Evolutionary conservation across 2,329 filamentous ascomycete species (phyloP).

Genomic region (Ophiostoma sp.): DNA sequence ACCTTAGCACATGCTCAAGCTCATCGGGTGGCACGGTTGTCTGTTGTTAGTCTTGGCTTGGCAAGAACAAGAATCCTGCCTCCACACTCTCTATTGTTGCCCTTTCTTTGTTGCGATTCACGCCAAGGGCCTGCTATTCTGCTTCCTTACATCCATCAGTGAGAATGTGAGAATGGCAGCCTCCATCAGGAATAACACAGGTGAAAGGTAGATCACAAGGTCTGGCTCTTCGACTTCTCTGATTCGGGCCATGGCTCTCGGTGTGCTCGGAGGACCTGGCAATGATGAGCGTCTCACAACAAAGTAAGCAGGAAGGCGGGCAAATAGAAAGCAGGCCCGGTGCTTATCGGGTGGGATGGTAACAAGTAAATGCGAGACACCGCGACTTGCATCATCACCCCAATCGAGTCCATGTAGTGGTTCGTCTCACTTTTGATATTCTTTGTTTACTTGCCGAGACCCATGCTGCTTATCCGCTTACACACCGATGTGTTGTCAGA

Average conservation of each 20-base stretch:
- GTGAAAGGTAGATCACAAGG: background rate
- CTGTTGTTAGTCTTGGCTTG: slow-evolving; percentile 1
- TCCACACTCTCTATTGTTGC: background rate
- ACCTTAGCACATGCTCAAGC: background rate
- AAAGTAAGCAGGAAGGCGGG: background rate
- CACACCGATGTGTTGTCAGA: background rate
- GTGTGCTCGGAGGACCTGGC: slow-evolving; percentile 3
- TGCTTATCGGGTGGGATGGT: background rate
- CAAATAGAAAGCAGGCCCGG: background rate
- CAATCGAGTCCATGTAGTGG: background rate
- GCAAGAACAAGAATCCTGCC: background rate
- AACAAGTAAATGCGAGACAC: background rate
- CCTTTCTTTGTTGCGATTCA: background rate
- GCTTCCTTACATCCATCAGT: background rate
- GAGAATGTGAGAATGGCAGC: background rate
- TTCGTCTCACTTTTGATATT: background rate
- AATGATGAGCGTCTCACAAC: background rate
- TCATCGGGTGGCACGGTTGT: background rate
- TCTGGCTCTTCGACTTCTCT: background rate
- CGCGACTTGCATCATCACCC: background rate
- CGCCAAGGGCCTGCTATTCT: background rate
- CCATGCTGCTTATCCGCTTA: background rate
- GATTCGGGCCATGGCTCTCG: background rate
- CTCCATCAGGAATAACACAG: background rate
- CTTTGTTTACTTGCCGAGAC: background rate